A percentile compares a stretch with the other conserved stretches of the same genome.
These are phyloP conservation scores for Emergomyces orientalis DNA, from an alignment of 2,329 filamentous ascomycete species.

Conservation along the genomic window DNA sequence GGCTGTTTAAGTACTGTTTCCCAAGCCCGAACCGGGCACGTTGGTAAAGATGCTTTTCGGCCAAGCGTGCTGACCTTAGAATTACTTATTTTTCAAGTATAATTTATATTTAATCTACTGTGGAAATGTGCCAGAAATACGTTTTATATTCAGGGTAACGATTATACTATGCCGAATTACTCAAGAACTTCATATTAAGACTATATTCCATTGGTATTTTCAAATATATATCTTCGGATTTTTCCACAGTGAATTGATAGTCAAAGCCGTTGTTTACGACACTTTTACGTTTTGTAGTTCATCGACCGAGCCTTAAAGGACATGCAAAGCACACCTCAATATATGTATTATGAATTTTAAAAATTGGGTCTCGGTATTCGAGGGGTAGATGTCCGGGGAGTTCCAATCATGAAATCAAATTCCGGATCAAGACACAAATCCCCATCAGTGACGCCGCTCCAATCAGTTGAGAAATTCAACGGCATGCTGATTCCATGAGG, in stretches of 20 bases:
- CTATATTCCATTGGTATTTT: too few relatives aligned
- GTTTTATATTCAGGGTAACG: background rate
- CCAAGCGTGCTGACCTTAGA: too few relatives aligned
- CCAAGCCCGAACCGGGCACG: too few relatives aligned
- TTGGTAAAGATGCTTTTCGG: too few relatives aligned
- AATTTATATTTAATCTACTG: too few relatives aligned
- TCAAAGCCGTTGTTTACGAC: background rate
- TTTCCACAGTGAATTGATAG: background rate
- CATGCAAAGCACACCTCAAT: background rate
- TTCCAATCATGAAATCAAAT: constrained; percentile 7
- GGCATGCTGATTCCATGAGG: constrained; percentile 1
- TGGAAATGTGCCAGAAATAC: too few relatives aligned
- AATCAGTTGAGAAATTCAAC: constrained; percentile 5
- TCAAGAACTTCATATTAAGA: too few relatives aligned
- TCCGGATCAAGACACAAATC: constrained; percentile 8
- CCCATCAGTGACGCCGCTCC: constrained; percentile 2
- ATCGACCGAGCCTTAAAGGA: background rate
- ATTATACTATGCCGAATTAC: too few relatives aligned
- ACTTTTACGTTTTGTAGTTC: constrained; percentile 23
- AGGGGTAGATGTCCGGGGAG: constrained; percentile 2
- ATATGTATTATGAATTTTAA: background rate
- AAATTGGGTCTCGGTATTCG: constrained; percentile 2
- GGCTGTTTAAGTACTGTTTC: too few relatives aligned
- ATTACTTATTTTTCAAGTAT: too few relatives aligned
- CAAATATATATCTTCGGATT: background rate